Percentiles rank a stretch among this genome's conserved stretches.
These are phyloP conservation scores for Asterochloris erici DNA, from an alignment of 139 green algal species.

Conservation along the genomic window DNA sequence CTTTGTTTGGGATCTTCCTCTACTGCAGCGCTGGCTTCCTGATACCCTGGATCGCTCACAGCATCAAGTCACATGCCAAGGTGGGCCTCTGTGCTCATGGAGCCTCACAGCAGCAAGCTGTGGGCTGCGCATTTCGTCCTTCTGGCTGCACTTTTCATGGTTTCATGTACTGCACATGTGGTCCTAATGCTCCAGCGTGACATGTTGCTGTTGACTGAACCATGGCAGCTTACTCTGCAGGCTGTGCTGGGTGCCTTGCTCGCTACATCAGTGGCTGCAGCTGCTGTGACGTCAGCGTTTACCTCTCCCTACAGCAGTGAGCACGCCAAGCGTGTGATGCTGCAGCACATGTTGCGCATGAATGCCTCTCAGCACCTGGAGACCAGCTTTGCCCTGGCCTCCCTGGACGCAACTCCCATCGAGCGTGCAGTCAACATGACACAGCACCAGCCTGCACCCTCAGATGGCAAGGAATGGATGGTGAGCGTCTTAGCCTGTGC, in stretches of 20 bases:
- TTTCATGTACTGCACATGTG: neutral
- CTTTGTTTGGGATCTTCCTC: constrained; percentile 18
- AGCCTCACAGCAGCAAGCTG: neutral
- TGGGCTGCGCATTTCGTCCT: too few relatives aligned
- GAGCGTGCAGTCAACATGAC: neutral
- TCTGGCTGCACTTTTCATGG: too few relatives aligned
- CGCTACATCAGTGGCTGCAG: neutral
- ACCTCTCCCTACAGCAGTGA: constrained; percentile 14
- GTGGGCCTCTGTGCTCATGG: neutral
- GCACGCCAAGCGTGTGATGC: constrained; percentile 14
- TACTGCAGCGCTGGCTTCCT: constrained; percentile 1
- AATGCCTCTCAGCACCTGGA: neutral
- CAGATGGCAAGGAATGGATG: neutral
- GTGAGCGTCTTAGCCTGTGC: neutral
- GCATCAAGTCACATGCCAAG: constrained; percentile 3
- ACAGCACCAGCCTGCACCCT: neutral
- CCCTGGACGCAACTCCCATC: constrained; percentile 6
- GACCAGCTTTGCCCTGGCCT: neutral
- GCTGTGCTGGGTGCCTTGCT: neutral
- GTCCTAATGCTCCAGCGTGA: neutral
- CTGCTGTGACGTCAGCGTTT: neutral
- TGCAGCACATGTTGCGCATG: constrained; percentile 17
- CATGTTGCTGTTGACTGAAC: neutral
- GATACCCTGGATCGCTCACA: constrained; percentile 5
- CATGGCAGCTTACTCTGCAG: neutral